Conservation (phyloP, 1,139 yeast genomes). For the Debaryomyces sp. region DNA sequence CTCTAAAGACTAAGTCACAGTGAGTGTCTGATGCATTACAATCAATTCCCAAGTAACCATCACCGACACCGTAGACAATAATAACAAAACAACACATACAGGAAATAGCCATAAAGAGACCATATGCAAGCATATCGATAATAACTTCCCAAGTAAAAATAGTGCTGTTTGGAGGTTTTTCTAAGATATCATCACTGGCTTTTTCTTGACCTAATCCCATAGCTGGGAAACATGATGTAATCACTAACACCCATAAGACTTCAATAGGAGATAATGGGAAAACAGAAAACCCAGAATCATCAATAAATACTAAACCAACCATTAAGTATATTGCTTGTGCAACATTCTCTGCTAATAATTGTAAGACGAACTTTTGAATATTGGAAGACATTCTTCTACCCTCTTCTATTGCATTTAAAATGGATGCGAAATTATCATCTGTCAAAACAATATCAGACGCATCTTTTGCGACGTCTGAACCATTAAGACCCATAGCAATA, state of each 20-base stretch:
- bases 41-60: constrained; percentile 64
- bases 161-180: constrained; percentile 62
- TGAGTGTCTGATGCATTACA: constrained; percentile 51
- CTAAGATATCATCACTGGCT: constrained; percentile 69
- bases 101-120: constrained; percentile 70
- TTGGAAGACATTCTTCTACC: constrained; percentile 83
- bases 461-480: constrained; percentile 82
- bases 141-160: constrained; percentile 74
- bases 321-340: constrained; percentile 74
- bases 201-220: constrained; percentile 82
- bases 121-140: constrained; percentile 75
- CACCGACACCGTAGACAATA: constrained; percentile 66
- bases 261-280: constrained; percentile 82
- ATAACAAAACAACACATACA: constrained; percentile 72
- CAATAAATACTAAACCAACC: constrained; percentile 74
- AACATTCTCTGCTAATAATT: constrained; percentile 75
- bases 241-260: constrained; percentile 78
- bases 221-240: constrained; percentile 82
- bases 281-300: constrained; percentile 59
- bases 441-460: constrained; percentile 75
- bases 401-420: constrained; percentile 77
- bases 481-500: constrained; percentile 84
- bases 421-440: constrained; percentile 79
- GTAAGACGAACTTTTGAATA: constrained; percentile 81
- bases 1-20: constrained; percentile 72